Conservation (phyloP, 73 alveolate genomes). For the Symbiodinium pilosum region DNA sequence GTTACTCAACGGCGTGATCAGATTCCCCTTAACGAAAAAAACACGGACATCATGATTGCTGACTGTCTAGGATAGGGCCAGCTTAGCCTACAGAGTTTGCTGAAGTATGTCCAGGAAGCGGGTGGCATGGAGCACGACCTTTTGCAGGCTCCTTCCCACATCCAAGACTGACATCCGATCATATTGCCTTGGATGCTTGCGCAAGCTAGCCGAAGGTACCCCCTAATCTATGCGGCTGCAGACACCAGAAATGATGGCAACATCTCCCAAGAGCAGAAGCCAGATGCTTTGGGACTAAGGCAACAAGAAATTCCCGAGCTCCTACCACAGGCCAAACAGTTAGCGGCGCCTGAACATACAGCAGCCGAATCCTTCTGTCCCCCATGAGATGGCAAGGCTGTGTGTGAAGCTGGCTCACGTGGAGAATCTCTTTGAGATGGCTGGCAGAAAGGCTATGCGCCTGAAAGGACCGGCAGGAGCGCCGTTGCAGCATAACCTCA, state of each 20-base stretch:
- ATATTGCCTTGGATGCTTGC: neutral
- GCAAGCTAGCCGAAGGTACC: no score
- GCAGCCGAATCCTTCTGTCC: neutral
- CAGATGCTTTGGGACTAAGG: neutral
- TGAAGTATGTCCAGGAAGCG: no score
- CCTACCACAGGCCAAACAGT: constrained; percentile 79
- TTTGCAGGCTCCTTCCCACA: constrained; percentile 39
- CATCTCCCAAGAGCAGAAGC: no score
- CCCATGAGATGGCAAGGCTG: neutral
- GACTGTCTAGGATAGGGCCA: no score
- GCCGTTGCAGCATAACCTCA: neutral
- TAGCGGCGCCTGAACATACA: constrained; percentile 24
- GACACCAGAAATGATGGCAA: no score
- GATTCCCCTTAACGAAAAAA: neutral
- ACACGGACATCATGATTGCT: no score
- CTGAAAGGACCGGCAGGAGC: neutral
- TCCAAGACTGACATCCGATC: constrained; percentile 49
- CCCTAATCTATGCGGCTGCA: no score
- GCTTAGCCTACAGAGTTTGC: no score
- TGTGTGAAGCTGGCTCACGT: neutral
- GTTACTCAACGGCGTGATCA: neutral
- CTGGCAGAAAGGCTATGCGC: neutral
- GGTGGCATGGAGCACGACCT: neutral
- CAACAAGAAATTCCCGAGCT: constrained; percentile 45
- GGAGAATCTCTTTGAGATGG: neutral